Percentiles rank a stretch among this genome's conserved stretches.
phyloP scores from a whole-genome alignment of 352 stramenopile genomes.

The Phytophthora multivora region DNA sequence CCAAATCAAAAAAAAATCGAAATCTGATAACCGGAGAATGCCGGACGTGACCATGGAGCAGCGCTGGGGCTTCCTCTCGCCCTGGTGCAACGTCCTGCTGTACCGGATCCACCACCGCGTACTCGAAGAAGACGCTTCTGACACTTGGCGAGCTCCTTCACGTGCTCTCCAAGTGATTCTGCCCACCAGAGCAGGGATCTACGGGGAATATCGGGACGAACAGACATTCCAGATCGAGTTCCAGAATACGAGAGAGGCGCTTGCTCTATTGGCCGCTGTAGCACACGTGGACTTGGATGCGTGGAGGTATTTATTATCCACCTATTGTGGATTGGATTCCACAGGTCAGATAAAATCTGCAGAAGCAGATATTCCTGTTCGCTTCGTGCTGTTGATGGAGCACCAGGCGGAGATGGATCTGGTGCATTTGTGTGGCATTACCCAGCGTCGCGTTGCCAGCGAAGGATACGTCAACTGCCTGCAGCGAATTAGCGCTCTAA shows the following conservation, averaged over 20 bases:
- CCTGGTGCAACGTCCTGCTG: slow-evolving; percentile 10
- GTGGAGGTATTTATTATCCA: slow-evolving; percentile 19
- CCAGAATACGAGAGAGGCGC: slow-evolving; percentile 18
- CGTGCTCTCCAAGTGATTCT: slow-evolving; percentile 10
- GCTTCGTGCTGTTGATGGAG: slow-evolving; percentile 14
- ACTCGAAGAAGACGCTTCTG: neutral
- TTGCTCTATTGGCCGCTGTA: slow-evolving; percentile 16
- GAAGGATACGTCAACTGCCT: slow-evolving; percentile 6
- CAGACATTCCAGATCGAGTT: slow-evolving; percentile 20
- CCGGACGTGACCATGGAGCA: neutral
- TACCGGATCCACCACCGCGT: slow-evolving; percentile 10
- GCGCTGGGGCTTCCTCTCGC: slow-evolving; percentile 16
- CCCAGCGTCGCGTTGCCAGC: slow-evolving; percentile 3
- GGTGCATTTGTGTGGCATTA: slow-evolving; percentile 14
- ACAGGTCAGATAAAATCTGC: neutral
- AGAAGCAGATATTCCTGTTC: slow-evolving; percentile 2
- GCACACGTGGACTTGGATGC: slow-evolving; percentile 12
- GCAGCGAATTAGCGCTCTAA: slow-evolving; percentile 14
- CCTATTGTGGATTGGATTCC: slow-evolving; percentile 17
- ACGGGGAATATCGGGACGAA: slow-evolving; percentile 11
- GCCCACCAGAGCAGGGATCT: neutral
- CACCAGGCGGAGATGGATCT: slow-evolving; percentile 4
- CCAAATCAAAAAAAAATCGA: neutral
- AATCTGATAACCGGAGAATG: slow-evolving; percentile 11
- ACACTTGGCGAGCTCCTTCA: neutral